phyloP scores from a whole-genome alignment of 192 early-diverging fungal species.

The Coemansia sp. region DNA sequence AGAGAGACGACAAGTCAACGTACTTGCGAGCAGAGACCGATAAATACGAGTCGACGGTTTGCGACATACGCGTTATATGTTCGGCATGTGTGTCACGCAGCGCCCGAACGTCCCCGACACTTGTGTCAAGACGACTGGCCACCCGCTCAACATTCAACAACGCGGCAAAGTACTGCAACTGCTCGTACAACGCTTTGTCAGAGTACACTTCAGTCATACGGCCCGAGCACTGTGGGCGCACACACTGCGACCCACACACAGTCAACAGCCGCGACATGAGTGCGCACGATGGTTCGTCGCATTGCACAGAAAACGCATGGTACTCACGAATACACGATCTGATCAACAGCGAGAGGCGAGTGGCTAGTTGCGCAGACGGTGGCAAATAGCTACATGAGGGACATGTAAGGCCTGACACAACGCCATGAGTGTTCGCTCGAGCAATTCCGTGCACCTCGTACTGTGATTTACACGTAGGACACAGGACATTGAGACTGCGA shows the following conservation, averaged over 20 bases:
- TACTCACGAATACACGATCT: constrained; percentile 67
- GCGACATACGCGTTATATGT: constrained; percentile 44
- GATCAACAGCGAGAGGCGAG: constrained; percentile 68
- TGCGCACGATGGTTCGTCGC: constrained; percentile 76
- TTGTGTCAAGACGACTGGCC: constrained; percentile 19
- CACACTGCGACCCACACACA: constrained; percentile 71
- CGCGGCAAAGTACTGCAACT: constrained; percentile 74
- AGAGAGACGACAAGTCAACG: constrained; percentile 72
- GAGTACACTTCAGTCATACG: constrained; percentile 65
- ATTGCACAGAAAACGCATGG: constrained; percentile 70
- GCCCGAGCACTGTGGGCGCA: constrained; percentile 67
- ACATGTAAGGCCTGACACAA: constrained; percentile 56
- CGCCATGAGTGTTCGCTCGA: background rate
- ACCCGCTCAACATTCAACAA: constrained; percentile 46
- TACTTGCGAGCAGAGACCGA: constrained; percentile 67
- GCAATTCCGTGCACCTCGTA: constrained; percentile 44
- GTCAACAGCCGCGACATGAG: constrained; percentile 65
- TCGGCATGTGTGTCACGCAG: constrained; percentile 50
- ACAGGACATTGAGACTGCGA: constrained; percentile 60
- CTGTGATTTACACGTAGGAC: constrained; percentile 58
- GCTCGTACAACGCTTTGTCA: constrained; percentile 75
- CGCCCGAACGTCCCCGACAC: constrained; percentile 14
- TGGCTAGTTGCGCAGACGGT: constrained; percentile 49
- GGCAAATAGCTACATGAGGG: constrained; percentile 57
- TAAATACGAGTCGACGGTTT: constrained; percentile 67